Base-by-base conservation (phyloP, 2,329 filamentous ascomycete species). In the Xylariaceae sp. region DNA sequence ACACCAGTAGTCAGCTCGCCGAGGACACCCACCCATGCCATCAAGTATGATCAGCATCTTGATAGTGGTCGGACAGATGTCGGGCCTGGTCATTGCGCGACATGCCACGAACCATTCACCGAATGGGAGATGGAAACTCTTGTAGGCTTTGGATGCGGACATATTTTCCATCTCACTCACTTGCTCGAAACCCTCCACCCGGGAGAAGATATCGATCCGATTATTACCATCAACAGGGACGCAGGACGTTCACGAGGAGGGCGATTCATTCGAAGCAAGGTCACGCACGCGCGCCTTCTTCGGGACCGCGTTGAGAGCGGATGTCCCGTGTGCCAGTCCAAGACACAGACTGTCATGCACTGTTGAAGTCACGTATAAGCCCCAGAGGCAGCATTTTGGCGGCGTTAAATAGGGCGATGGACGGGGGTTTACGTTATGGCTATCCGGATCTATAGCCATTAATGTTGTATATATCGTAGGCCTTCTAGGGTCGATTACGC, bases 221-320 rank as follows among this genome's bases (percentile, higher is more conserved):
- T 55, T 34, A 49, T 60, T 61, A 50, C 45, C 57, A 47, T 54
- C 1, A 58, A 55, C 4, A 30, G 45, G 4, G 56, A 61, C 2
- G 35, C 51, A 1, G 76, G 74, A 13, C 71, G 74, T 9, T 72
- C 76, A 13, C 73, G 72, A 57, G 73, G 74, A 30, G 80, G 82
- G 6, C 80, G 87, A 58, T 90, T 88, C 56, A 86, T 97, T 5
- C 89, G 90, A 0, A 85, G 88, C 35, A 97, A 97, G 74, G 91
- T 96, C 34, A 94, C 89, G 64, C 90, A 91, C 71, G 92, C 92
- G 45, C 83, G 91, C 64, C 72, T 96, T 57, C 75, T 96, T 61
- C 82, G 86, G 65, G 88, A 92, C 67, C 84, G 84, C 62, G 80
- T 93, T 42, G 76, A 79, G 51, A 81, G 80, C 7, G 87, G 87